Evolutionary conservation across 441 rosid genomes (phyloP).

Genomic region (Viola pubescens): DNA sequence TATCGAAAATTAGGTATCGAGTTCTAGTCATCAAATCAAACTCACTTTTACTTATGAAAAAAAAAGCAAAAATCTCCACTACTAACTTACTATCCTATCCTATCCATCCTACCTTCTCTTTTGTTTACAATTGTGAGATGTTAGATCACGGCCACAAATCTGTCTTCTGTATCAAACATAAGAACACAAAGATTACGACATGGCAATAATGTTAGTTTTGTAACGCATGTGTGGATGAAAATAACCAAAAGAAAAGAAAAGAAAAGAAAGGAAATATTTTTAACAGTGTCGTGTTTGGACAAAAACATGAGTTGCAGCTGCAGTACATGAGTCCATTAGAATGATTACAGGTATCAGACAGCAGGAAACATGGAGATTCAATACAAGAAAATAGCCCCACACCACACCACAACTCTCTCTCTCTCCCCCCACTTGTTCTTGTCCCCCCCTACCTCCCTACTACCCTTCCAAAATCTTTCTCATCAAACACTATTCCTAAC

Average conservation of each 20-base stretch:
- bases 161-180: constrained; percentile 8
- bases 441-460: not conserved
- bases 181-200: constrained; percentile 14
- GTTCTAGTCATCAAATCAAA: too few species aligned
- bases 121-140: constrained; percentile 6
- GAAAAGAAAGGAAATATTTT: not conserved
- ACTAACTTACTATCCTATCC: not conserved
- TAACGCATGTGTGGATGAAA: constrained; percentile 11
- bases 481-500: constrained; percentile 11
- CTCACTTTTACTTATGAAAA: too few species aligned
- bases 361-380: constrained; percentile 34
- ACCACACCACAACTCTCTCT: not conserved
- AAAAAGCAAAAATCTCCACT: not conserved
- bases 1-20: too few species aligned
- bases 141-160: constrained; percentile 15
- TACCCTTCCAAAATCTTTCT: constrained; percentile 2
- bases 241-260: not conserved
- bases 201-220: constrained; percentile 15
- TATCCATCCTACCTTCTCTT: not conserved
- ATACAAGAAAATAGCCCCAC: constrained; percentile 35
- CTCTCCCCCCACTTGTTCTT: constrained; percentile 14
- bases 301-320: constrained; percentile 19
- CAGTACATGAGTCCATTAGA: constrained; percentile 9
- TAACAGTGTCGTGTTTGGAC: constrained; percentile 16
- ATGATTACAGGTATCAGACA: constrained; percentile 34